Evolutionary conservation across 805 yeast genomes (phyloP).

Genomic region (Kluyveromyces siamensis): DNA sequence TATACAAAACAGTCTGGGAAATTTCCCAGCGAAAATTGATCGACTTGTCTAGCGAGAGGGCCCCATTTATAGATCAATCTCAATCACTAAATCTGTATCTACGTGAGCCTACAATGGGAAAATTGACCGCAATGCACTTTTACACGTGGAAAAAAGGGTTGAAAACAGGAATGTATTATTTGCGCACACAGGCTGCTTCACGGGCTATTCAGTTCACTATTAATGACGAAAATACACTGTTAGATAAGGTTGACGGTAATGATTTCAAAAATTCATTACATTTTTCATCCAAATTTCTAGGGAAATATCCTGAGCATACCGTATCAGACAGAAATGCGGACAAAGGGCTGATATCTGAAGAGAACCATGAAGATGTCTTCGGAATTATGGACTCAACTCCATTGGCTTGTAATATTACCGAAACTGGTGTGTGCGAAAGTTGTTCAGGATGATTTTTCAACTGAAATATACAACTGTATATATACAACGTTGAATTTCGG

Average conservation of each 20-base stretch:
- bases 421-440: conserved; percentile 94
- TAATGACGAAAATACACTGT: conserved; percentile 42
- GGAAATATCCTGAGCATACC: conserved; percentile 14
- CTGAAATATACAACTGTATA: too few relatives aligned
- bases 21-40: conserved; percentile 74
- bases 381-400: conserved; percentile 85
- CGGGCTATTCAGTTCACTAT: conserved; percentile 89
- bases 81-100: conserved; percentile 85
- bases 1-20: conserved; percentile 97
- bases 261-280: conserved; percentile 26
- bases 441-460: conserved; percentile 67
- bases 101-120: conserved; percentile 86
- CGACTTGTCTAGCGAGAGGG: conserved; percentile 77
- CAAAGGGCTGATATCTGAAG: conserved; percentile 31
- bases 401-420: conserved; percentile 84
- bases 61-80: conserved; percentile 82
- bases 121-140: conserved; percentile 92
- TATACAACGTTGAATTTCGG: too few relatives aligned
- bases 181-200: conserved; percentile 94
- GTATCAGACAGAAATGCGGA: conserved; percentile 4
- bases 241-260: conserved; percentile 35
- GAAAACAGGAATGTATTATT: conserved; percentile 94
- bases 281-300: conserved; percentile 9
- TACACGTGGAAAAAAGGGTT: conserved; percentile 96
- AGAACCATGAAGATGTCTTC: conserved; percentile 39